phyloP scores from a whole-genome alignment of 2,329 filamentous ascomycete genomes.

The Talaromyces amestolkiae region DNA sequence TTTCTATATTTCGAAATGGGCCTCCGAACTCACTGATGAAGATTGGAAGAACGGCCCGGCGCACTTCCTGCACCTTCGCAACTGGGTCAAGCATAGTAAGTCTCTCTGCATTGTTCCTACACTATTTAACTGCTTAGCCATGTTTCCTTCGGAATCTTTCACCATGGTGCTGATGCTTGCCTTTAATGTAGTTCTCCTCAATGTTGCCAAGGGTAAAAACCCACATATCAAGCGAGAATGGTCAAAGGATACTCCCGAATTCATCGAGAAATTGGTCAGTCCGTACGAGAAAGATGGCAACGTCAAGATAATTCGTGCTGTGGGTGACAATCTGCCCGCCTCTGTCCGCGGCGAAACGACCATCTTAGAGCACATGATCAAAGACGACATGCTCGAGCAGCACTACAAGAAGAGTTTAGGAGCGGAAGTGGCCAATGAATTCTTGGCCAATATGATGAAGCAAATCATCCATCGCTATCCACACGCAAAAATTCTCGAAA shows the following conservation, averaged over 20 bases:
- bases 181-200: background rate
- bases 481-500: slow-evolving; percentile 44
- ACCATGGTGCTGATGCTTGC: background rate
- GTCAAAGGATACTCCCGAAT: background rate
- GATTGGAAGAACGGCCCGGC: background rate
- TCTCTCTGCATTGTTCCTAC: background rate
- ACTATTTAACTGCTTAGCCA: background rate
- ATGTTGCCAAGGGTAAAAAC: background rate
- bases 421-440: slow-evolving; percentile 10
- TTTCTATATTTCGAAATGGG: slow-evolving; percentile 19
- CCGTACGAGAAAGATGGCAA: background rate
- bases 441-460: slow-evolving; percentile 27
- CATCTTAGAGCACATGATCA: slow-evolving; percentile 40
- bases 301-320: slow-evolving; percentile 11
- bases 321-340: slow-evolving; percentile 35
- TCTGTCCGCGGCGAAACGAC: slow-evolving; percentile 36
- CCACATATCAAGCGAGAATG: slow-evolving; percentile 4
- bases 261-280: background rate
- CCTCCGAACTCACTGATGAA: background rate
- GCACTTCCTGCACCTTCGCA: background rate
- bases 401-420: slow-evolving; percentile 33
- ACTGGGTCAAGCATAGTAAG: background rate
- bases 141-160: background rate
- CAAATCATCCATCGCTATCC: slow-evolving; percentile 44
- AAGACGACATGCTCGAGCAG: slow-evolving; percentile 35